Percentiles rank a stretch among this genome's conserved stretches.
These are phyloP conservation scores for Ustilago trichophora DNA, from an alignment of 1,284 basidiomycete genomes.

Conservation along the genomic window DNA sequence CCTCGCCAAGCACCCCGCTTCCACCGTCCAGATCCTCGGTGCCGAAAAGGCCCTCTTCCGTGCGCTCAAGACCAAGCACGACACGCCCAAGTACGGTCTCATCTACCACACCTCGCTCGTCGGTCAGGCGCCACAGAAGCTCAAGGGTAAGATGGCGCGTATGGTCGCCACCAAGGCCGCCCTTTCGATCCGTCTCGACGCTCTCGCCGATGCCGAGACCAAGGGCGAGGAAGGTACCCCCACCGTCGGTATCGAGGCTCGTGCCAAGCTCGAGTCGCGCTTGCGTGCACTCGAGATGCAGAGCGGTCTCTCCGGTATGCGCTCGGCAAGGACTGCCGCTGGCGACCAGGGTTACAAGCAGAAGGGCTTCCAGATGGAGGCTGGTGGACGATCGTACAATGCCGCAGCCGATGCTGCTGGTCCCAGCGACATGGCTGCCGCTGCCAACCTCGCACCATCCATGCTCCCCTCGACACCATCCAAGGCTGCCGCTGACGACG, in stretches of 20 bases:
- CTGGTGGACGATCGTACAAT: constrained; percentile 59
- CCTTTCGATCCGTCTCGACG: constrained; percentile 94
- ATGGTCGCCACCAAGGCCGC: constrained; percentile 96
- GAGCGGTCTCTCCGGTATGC: constrained; percentile 46
- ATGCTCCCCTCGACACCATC: constrained; percentile 70
- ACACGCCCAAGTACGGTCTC: constrained; percentile 97
- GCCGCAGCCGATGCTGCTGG: constrained; percentile 59
- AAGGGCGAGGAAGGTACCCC: constrained; percentile 82
- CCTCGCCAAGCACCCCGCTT: constrained; percentile 95
- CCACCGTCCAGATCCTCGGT: constrained; percentile 96
- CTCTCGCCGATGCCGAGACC: constrained; percentile 88
- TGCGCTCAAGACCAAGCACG: constrained; percentile 97
- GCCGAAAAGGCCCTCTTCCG: constrained; percentile 98
- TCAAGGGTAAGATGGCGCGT: constrained; percentile 99
- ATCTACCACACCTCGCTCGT: constrained; percentile 91
- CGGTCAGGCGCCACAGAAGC: constrained; percentile 95
- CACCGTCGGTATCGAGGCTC: constrained; percentile 89
- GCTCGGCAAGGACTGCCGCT: constrained; percentile 43
- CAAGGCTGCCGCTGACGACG: constrained; percentile 66
- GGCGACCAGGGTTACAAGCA: constrained; percentile 61
- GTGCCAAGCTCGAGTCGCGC: constrained; percentile 92
- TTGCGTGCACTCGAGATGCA: constrained; percentile 80
- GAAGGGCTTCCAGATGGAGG: constrained; percentile 59
- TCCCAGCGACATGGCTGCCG: constrained; percentile 35
- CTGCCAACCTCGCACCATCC: constrained; percentile 32